Conservation (phyloP, 306 rosid species). For the Fragaria vesca region DNA sequence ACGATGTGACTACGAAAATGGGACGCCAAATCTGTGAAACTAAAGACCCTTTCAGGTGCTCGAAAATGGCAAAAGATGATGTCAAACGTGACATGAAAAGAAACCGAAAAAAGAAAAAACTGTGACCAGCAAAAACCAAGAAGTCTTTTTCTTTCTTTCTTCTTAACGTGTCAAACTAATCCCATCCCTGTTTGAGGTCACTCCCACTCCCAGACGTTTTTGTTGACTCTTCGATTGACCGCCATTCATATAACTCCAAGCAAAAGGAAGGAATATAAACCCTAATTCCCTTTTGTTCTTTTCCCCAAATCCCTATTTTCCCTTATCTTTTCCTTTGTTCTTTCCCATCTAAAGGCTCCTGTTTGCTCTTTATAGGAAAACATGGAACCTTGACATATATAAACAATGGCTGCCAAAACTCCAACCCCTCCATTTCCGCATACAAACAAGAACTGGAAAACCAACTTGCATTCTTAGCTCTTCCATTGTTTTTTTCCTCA, state of each 20-base stretch:
- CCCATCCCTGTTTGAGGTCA: constrained; percentile 29
- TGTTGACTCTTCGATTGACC: constrained; percentile 35
- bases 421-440: constrained; percentile 23
- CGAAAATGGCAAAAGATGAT: not conserved
- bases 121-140: constrained; percentile 29
- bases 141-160: constrained; percentile 7
- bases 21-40: not conserved
- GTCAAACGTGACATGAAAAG: not conserved
- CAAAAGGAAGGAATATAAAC: constrained; percentile 7
- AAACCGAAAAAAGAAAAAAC: not conserved
- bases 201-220: constrained; percentile 42
- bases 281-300: not conserved
- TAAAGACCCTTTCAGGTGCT: not conserved
- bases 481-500: not conserved
- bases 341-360: constrained; percentile 16
- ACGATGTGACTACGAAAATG: not conserved
- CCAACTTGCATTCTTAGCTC: constrained; percentile 20
- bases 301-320: constrained; percentile 12
- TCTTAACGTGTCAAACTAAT: constrained; percentile 33
- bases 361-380: constrained; percentile 4
- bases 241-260: constrained; percentile 34
- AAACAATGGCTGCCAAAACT: constrained; percentile 6
- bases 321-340: constrained; percentile 18
- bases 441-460: constrained; percentile 8
- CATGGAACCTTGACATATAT: not conserved